Conservation (phyloP, 306 rosid species). For the Acacia melanoxylon region DNA sequence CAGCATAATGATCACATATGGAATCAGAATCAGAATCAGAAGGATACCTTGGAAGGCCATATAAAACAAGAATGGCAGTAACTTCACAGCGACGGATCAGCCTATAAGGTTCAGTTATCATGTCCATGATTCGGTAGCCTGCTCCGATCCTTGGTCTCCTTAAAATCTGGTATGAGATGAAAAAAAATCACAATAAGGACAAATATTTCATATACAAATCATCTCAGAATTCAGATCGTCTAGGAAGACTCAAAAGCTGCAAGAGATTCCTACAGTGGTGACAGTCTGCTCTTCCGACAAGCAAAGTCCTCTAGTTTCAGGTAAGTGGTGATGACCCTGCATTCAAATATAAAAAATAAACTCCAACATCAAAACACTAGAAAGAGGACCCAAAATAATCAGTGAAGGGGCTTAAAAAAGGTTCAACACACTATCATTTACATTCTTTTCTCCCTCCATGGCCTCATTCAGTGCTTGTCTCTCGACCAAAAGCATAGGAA, state of each 20-base stretch:
- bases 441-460: constrained; percentile 96
- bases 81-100: constrained; percentile 86
- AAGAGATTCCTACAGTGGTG: constrained; percentile 62
- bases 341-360: constrained; percentile 23
- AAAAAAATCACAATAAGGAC: constrained; percentile 7
- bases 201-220: constrained; percentile 5
- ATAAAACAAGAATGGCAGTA: constrained; percentile 90
- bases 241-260: background rate
- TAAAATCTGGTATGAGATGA: constrained; percentile 55
- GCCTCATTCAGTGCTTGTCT: constrained; percentile 98
- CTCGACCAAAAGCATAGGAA: constrained; percentile 99
- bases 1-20: background rate
- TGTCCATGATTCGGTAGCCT: constrained; percentile 72
- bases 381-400: background rate
- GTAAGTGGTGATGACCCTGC: constrained; percentile 96
- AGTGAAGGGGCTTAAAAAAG: background rate
- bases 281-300: constrained; percentile 95
- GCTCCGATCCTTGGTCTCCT: constrained; percentile 85
- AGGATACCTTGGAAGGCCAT: constrained; percentile 93
- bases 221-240: constrained; percentile 13
- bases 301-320: constrained; percentile 99
- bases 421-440: constrained; percentile 29
- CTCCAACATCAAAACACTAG: constrained; percentile 11
- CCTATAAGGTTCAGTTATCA: constrained; percentile 88
- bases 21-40: background rate